phyloP scores from a whole-genome alignment of 306 rosid genomes.

The Albizia julibrissin region DNA sequence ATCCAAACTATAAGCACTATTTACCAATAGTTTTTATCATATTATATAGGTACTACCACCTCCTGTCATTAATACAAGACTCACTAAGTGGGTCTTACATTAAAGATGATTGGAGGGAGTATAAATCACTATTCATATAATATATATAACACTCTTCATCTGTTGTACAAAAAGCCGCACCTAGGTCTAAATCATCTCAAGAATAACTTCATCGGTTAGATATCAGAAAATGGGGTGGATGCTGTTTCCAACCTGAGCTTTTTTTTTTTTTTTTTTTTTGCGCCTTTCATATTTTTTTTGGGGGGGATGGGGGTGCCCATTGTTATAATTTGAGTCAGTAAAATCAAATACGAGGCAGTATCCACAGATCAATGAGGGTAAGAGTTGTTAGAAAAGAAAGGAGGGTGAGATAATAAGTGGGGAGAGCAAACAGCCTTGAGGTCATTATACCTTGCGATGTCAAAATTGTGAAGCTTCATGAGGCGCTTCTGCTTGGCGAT shows the following conservation, averaged over 20 bases:
- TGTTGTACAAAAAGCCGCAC: constrained; percentile 46
- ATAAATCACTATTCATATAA: too few relatives aligned
- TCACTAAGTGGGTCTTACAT: too few relatives aligned
- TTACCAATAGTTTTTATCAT: not conserved
- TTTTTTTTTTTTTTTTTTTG: not conserved
- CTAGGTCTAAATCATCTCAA: constrained; percentile 20
- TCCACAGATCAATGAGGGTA: constrained; percentile 11
- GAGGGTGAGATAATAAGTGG: not conserved
- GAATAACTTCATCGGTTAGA: constrained; percentile 12
- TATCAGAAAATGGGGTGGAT: not conserved
- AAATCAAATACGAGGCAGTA: not conserved
- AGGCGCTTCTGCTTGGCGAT: constrained; percentile 64
- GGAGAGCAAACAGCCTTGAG: constrained; percentile 51
- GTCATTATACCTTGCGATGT: constrained; percentile 53
- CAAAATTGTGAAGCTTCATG: constrained; percentile 58
- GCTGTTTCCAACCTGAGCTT: not conserved
- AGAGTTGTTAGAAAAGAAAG: not conserved
- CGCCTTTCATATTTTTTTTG: not conserved
- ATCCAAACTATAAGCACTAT: not conserved
- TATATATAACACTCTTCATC: constrained; percentile 16
- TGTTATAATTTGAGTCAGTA: constrained; percentile 14
- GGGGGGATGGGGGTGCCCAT: not conserved
- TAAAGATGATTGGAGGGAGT: too few relatives aligned
- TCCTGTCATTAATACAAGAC: too few relatives aligned
- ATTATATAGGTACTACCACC: too few relatives aligned